Evolutionary conservation across 768 basidiomycete genomes (phyloP), one percentile per base, ranked within the genome.

Genomic region (Serpula lacrymans): DNA sequence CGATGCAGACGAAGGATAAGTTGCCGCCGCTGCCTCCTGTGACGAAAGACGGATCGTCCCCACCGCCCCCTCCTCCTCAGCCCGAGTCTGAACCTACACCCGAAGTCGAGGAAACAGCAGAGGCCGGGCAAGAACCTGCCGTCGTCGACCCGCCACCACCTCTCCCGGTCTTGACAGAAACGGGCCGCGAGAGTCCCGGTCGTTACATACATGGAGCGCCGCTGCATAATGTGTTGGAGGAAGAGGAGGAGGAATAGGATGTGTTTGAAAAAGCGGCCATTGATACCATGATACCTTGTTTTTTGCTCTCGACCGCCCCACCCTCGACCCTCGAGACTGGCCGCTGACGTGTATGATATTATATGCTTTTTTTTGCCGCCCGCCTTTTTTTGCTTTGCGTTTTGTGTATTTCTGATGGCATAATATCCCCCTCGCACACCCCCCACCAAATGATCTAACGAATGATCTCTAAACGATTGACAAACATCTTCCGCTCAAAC

Each of bases 161-260:
- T 5, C 55, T 52, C 2, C 33, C 68, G 6, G 45, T 63, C 8
- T 50, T 68, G 12, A 66, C 67, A n/a, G 78, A 79, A 14, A 60
- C 68, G 6, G 80, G 79, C 4, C 69, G 77, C n/a, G 67, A 62
- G 14, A 85, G 82, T 50, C 85, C 85, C 9, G 76, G 60, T 24
- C 77, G 87, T 30, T 92, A 92, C 54, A 59, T 88, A 11, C 89
- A 92, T 52, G 89, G 89, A 18, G 85, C 86, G 6, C 89, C 89
- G 21, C 69, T 92, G 53, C 86, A 90, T 49, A 91, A 91, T 46
- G 89, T 92, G 29, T 17, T 89, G 34, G 89, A 90, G 58, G 88
- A 89, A 52, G 82, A 85, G 43, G 86, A 88, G 46, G 83, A 87
- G 51, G 80, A 81, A 2, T 17, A 44, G 10, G n/a, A n/a, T n/a